phyloP scores from a whole-genome alignment of 495 filamentous ascomycete species.

The Penicillium angulare region DNA sequence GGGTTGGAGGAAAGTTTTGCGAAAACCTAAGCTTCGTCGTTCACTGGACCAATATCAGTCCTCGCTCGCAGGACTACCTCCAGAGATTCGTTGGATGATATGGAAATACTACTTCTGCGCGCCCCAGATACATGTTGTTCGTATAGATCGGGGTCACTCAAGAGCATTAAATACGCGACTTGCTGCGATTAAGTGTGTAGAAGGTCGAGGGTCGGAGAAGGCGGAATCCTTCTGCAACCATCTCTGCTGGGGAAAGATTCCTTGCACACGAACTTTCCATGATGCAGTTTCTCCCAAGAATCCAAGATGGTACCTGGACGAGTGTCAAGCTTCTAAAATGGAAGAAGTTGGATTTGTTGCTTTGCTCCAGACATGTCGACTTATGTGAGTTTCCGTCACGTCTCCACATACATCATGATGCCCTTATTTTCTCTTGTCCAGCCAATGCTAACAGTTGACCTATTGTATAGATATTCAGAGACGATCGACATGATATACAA shows the following conservation, averaged over 20 bases:
- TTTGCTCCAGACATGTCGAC: conserved; percentile 1
- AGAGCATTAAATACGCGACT: neutral
- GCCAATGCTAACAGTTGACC: neutral
- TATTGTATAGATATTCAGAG: neutral
- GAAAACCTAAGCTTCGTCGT: neutral
- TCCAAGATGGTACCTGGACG: neutral
- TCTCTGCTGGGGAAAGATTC: neutral
- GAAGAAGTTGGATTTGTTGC: neutral
- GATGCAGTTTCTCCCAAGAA: neutral
- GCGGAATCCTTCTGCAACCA: neutral
- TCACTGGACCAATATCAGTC: neutral
- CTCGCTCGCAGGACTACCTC: neutral
- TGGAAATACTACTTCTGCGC: neutral
- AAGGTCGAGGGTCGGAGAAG: neutral
- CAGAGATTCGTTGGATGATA: neutral
- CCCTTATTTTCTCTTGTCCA: too few species aligned
- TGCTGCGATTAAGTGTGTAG: neutral
- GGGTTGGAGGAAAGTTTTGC: neutral
- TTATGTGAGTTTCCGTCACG: neutral
- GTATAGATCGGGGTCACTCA: neutral
- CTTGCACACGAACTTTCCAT: neutral
- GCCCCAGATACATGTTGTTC: neutral
- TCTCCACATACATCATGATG: neutral
- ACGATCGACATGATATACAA: neutral
- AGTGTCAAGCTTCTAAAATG: neutral